These are phyloP conservation scores for Stylosanthes scabra DNA, from an alignment of 331 rosid species.

Conservation along the genomic window DNA sequence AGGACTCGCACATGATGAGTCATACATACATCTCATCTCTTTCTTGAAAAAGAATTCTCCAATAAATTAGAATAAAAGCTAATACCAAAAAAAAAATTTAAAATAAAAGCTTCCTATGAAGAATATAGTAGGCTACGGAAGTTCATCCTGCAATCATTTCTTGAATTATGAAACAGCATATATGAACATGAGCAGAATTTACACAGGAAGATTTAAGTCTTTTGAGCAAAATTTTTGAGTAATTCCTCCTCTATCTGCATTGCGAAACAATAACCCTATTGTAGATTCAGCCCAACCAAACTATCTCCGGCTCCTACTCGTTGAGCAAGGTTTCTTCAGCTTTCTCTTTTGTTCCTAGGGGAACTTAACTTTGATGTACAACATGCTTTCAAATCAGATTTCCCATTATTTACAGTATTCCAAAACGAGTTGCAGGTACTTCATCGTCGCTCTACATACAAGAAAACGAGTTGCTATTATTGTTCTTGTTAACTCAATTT, in stretches of 20 bases:
- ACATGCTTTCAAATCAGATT: conserved; percentile 39
- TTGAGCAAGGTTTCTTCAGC: conserved; percentile 51
- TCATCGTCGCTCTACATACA: conserved; percentile 37
- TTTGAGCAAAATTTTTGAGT: conserved; percentile 18
- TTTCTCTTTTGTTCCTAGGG: conserved; percentile 53
- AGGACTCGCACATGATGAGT: neutral
- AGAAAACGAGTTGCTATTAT: conserved; percentile 19
- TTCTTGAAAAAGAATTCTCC: neutral
- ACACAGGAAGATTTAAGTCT: conserved; percentile 30
- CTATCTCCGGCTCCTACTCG: conserved; percentile 38
- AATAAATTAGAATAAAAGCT: no score
- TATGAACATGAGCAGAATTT: conserved; percentile 36
- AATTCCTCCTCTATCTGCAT: conserved; percentile 16
- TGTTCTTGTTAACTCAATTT: conserved; percentile 18
- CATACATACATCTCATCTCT: neutral
- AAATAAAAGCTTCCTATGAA: conserved; percentile 7
- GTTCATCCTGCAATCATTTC: conserved; percentile 37
- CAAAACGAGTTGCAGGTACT: conserved; percentile 15
- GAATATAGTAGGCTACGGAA: conserved; percentile 11
- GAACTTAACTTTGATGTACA: conserved; percentile 47
- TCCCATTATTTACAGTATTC: conserved; percentile 23
- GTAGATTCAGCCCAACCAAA: conserved; percentile 36
- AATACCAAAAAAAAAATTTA: no score
- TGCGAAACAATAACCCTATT: conserved; percentile 9
- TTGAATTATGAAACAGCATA: conserved; percentile 20